Conservation (phyloP, 106 monocot species). For the Cymbidium sinense region DNA sequence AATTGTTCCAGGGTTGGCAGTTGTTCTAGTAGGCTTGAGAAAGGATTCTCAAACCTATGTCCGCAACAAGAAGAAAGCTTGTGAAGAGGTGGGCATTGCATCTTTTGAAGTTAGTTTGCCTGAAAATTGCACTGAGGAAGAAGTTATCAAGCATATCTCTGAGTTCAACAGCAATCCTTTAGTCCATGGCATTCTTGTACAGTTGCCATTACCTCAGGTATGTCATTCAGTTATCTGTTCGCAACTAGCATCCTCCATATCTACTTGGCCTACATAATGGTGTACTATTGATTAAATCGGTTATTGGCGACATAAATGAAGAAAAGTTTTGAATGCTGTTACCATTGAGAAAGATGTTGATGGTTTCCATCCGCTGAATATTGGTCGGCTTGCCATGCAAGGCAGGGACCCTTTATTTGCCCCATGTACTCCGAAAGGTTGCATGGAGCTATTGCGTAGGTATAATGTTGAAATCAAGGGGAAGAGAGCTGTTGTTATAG, state of each 20-base stretch:
- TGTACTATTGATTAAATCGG: neutral
- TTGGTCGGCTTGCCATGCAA: conserved; percentile 98
- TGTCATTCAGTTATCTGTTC: neutral
- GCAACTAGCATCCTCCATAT: neutral
- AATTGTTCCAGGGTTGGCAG: conserved; percentile 87
- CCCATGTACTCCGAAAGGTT: conserved; percentile 96
- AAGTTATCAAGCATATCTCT: conserved; percentile 52
- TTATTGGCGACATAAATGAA: conserved; percentile 62
- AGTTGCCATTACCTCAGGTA: conserved; percentile 69
- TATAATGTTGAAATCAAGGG: conserved; percentile 67
- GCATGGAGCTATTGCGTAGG: conserved; percentile 81
- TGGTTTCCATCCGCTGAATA: conserved; percentile 96
- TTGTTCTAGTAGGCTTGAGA: conserved; percentile 76
- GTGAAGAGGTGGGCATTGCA: conserved; percentile 83
- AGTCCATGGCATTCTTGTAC: conserved; percentile 75
- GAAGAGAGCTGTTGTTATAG: conserved; percentile 94
- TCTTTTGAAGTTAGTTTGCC: conserved; percentile 67
- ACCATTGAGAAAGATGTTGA: conserved; percentile 94
- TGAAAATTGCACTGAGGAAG: conserved; percentile 55
- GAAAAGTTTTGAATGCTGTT: conserved; percentile 73
- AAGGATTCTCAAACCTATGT: conserved; percentile 93
- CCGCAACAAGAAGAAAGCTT: conserved; percentile 87
- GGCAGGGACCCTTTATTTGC: conserved; percentile 83
- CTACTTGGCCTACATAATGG: neutral
- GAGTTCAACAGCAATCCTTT: conserved; percentile 60